Evolutionary conservation across 305 asterid genomes (phyloP).

Genomic region (Fraxinus angustifolia): DNA sequence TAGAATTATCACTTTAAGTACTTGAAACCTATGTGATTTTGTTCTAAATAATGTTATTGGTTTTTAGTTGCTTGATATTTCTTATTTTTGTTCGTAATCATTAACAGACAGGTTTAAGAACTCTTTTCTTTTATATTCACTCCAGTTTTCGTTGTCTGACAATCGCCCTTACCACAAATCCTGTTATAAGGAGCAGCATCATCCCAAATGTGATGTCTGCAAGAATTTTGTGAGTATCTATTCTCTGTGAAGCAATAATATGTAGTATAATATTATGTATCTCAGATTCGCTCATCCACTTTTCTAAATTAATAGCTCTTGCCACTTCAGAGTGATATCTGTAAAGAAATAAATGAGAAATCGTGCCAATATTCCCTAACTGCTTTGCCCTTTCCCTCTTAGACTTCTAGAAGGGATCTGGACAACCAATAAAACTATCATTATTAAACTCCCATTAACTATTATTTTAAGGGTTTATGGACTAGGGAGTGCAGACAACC

Average conservation of each 20-base stretch:
- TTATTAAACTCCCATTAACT: neutral
- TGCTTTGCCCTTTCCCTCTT: neutral
- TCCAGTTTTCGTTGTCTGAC: constrained; percentile 84
- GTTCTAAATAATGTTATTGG: neutral
- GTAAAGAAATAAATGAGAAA: neutral
- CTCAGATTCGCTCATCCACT: neutral
- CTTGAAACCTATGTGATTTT: constrained; percentile 6
- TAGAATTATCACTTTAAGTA: constrained; percentile 21
- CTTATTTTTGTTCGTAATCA: constrained; percentile 1
- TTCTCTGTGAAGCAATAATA: neutral
- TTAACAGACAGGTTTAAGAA: neutral
- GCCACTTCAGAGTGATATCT: neutral
- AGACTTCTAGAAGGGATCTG: neutral
- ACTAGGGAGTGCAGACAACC: neutral
- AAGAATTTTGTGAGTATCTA: constrained; percentile 67
- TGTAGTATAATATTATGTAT: neutral
- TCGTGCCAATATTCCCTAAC: neutral
- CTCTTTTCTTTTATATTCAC: constrained; percentile 18
- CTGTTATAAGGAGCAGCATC: constrained; percentile 84
- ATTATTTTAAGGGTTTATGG: neutral
- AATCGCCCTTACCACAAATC: constrained; percentile 78
- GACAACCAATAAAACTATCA: neutral
- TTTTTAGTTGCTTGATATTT: constrained; percentile 2
- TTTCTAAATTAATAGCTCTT: neutral
- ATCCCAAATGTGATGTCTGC: constrained; percentile 97